Evolutionary conservation across 2,329 filamentous ascomycete species (phyloP).

Genomic region (Parastagonospora nodorum): DNA sequence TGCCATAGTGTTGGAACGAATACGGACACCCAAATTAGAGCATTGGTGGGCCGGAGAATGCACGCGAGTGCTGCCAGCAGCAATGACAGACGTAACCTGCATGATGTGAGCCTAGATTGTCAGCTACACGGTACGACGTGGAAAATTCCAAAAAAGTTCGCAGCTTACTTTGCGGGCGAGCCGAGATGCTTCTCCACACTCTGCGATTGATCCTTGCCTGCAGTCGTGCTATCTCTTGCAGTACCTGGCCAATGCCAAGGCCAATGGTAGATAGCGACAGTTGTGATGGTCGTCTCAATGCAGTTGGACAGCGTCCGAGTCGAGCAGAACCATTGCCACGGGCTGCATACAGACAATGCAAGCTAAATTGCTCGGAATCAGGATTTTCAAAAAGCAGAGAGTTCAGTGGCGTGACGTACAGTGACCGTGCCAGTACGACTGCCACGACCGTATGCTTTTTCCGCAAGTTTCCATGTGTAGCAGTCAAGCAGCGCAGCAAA

Average conservation of each 20-base stretch:
- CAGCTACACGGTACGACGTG: constrained; percentile 3
- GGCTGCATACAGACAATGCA: constrained; percentile 72
- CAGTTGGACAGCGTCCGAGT: constrained; percentile 94
- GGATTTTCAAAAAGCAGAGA: constrained; percentile 23
- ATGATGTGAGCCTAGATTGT: constrained; percentile 27
- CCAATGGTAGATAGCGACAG: constrained; percentile 79
- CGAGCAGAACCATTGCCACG: constrained; percentile 97
- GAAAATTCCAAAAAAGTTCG: constrained; percentile 5
- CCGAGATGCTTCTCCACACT: constrained; percentile 43
- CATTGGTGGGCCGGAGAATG: constrained; percentile 86
- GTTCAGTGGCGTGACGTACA: constrained; percentile 57
- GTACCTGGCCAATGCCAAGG: constrained; percentile 71
- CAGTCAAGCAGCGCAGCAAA: constrained; percentile 81
- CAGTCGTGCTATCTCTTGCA: constrained; percentile 21
- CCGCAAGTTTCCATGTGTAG: constrained; percentile 84
- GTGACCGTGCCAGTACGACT: constrained; percentile 70
- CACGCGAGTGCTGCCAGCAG: constrained; percentile 80
- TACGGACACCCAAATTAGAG: constrained; percentile 80
- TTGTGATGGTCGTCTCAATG: constrained; percentile 85
- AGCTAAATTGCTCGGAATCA: constrained; percentile 57
- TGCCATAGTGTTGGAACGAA: constrained; percentile 58
- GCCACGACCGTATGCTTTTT: constrained; percentile 70
- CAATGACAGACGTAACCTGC: constrained; percentile 61
- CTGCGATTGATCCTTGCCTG: constrained; percentile 28
- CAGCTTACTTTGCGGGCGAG: constrained; percentile 34